These are phyloP conservation scores for Tolypocladium tropicale DNA, from an alignment of 2,329 filamentous ascomycete genomes.

Conservation along the genomic window DNA sequence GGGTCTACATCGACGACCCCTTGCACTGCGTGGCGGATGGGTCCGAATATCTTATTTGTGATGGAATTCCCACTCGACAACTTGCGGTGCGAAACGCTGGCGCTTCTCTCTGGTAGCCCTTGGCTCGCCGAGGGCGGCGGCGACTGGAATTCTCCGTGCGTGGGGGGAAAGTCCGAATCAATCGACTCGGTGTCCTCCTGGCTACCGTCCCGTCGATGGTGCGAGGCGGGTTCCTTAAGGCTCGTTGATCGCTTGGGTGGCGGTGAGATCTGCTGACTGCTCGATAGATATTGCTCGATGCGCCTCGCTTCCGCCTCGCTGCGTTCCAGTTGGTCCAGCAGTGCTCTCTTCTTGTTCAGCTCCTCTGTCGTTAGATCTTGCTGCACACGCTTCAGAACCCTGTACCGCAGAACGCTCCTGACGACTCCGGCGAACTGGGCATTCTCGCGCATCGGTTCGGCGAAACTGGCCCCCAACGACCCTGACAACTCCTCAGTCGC, in stretches of 20 bases:
- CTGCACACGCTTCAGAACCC: slow-evolving; percentile 88
- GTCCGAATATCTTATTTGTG: slow-evolving; percentile 86
- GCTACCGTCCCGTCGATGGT: slow-evolving; percentile 44
- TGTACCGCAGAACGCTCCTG: slow-evolving; percentile 75
- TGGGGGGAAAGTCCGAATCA: slow-evolving; percentile 92
- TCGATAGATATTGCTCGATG: slow-evolving; percentile 84
- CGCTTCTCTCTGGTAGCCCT: slow-evolving; percentile 49
- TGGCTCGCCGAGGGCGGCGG: slow-evolving; percentile 65
- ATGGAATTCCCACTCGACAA: slow-evolving; percentile 81
- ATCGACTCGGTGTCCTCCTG: slow-evolving; percentile 78
- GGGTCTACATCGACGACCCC: slow-evolving; percentile 95
- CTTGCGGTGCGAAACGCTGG: slow-evolving; percentile 57
- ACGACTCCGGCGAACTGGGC: slow-evolving; percentile 96
- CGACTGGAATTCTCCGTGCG: slow-evolving; percentile 58
- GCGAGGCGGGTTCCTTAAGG: slow-evolving; percentile 37
- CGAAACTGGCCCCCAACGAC: slow-evolving; percentile 84
- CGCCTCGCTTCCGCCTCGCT: slow-evolving; percentile 89
- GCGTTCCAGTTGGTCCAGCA: slow-evolving; percentile 81
- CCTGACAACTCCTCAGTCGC: slow-evolving; percentile 85
- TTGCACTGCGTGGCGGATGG: slow-evolving; percentile 89
- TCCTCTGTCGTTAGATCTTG: slow-evolving; percentile 97
- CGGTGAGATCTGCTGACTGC: slow-evolving; percentile 52
- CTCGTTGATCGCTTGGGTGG: slow-evolving; percentile 57
- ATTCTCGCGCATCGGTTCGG: slow-evolving; percentile 95
- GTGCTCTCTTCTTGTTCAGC: slow-evolving; percentile 70